phyloP scores from a whole-genome alignment of 2,329 filamentous ascomycete genomes.

The Fusarium mangiferae region DNA sequence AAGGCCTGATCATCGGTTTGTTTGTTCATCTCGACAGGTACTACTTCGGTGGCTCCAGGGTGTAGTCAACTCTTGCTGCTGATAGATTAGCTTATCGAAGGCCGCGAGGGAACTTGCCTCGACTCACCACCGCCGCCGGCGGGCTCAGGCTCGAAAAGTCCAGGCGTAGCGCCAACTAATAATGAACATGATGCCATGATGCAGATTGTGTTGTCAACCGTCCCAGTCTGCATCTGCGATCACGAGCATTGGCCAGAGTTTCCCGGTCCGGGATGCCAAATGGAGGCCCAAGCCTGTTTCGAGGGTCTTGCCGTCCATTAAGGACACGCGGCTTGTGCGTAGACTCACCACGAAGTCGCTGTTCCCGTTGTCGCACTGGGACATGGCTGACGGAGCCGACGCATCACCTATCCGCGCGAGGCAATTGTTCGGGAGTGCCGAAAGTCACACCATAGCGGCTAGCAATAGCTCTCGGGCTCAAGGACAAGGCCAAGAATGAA shows the following conservation, averaged over 20 bases:
- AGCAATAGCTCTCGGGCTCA: background rate
- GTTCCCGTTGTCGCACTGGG: background rate
- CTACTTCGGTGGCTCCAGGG: background rate
- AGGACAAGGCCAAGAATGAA: background rate
- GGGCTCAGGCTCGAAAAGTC: background rate
- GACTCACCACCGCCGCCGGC: background rate
- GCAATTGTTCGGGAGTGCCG: background rate
- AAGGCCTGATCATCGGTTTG: background rate
- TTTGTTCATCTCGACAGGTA: background rate
- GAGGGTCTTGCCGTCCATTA: background rate
- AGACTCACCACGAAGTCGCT: background rate
- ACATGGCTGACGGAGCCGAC: background rate
- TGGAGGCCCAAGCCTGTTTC: fast-evolving
- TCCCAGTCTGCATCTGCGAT: too few relatives aligned
- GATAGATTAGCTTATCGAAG: background rate
- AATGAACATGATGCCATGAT: background rate
- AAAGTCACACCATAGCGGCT: fast-evolving
- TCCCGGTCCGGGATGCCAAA: fast-evolving
- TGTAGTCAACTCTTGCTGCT: background rate
- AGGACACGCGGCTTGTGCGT: background rate
- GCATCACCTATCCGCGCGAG: background rate
- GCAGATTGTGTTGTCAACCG: background rate
- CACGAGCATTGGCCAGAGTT: too few relatives aligned
- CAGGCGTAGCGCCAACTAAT: background rate
- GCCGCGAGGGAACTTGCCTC: fast-evolving